Conservation (phyloP, 805 yeast genomes). For the Yarrowia sp. region DNA sequence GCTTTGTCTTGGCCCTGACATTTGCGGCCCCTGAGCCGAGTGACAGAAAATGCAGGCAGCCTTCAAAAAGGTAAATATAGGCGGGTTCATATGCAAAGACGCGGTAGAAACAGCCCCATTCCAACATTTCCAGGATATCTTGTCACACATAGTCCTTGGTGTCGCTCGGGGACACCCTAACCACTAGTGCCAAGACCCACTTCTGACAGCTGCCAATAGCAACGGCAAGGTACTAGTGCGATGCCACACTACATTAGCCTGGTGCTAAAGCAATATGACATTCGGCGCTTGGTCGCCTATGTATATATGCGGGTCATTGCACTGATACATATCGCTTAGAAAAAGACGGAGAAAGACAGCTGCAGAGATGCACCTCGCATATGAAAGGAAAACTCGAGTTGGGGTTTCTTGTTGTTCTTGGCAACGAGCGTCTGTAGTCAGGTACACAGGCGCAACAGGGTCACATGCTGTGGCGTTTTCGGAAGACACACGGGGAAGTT, state of each 20-base stretch:
- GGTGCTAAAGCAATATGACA: not conserved
- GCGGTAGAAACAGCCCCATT: not conserved
- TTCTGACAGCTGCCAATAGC: not conserved
- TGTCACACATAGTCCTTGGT: not conserved
- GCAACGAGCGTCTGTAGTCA: too few relatives aligned
- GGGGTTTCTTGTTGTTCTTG: too few relatives aligned
- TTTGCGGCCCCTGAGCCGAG: not conserved
- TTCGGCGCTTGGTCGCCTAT: not conserved
- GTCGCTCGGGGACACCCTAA: not conserved
- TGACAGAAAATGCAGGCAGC: too few relatives aligned
- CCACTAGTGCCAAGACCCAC: not conserved
- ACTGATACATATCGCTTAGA: not conserved
- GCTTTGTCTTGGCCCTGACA: too few relatives aligned
- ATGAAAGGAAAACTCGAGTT: too few relatives aligned
- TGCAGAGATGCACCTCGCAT: too few relatives aligned
- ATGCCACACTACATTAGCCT: constrained; percentile 1
- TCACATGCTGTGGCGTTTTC: not conserved
- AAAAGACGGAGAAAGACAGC: not conserved
- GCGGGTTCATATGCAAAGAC: not conserved
- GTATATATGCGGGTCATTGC: not conserved
- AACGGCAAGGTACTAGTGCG: constrained; percentile 10
- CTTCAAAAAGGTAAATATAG: not conserved
- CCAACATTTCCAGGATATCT: not conserved
- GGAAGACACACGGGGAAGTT: not conserved
- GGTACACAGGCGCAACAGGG: not conserved